These are phyloP conservation scores for Trichosporon sp. DNA, from an alignment of 1,284 basidiomycete species.

Conservation along the genomic window DNA sequence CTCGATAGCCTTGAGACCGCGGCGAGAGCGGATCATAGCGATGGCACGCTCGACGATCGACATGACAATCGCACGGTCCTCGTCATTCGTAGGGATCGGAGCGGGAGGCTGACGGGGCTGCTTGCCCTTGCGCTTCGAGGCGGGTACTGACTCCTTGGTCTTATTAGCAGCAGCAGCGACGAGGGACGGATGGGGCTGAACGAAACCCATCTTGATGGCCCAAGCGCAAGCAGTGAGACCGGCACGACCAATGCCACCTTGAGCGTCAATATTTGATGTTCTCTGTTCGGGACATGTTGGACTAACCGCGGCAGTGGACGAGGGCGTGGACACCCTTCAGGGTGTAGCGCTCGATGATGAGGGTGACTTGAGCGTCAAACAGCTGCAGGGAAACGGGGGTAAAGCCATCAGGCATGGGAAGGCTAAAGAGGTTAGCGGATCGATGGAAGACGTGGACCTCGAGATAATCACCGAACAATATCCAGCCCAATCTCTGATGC, in stretches of 20 bases:
- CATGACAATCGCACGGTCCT: constrained; percentile 54
- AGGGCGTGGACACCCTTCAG: constrained; percentile 68
- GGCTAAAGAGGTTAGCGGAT: constrained; percentile 48
- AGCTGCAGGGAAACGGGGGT: constrained; percentile 61
- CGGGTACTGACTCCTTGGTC: not conserved
- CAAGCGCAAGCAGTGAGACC: constrained; percentile 89
- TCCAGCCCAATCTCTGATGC: constrained; percentile 66
- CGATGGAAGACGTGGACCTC: not conserved
- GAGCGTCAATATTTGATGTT: not conserved
- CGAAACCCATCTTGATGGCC: constrained; percentile 83
- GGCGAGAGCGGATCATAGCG: constrained; percentile 62
- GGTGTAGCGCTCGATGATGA: constrained; percentile 68
- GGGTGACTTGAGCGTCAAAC: constrained; percentile 66
- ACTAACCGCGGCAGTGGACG: constrained; percentile 78
- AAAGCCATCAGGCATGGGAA: constrained; percentile 89
- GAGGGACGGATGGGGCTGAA: constrained; percentile 44
- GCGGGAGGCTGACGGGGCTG: constrained; percentile 1
- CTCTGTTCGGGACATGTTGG: not conserved
- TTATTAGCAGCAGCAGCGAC: constrained; percentile 14
- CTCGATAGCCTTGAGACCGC: constrained; percentile 82
- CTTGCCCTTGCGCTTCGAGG: constrained; percentile 8
- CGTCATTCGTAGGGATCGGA: constrained; percentile 10
- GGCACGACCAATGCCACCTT: constrained; percentile 78
- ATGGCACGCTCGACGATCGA: constrained; percentile 67
- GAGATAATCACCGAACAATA: constrained; percentile 57